These are phyloP conservation scores for Aspergillus neoniger DNA, from an alignment of 2,329 filamentous ascomycete species.

Conservation along the genomic window DNA sequence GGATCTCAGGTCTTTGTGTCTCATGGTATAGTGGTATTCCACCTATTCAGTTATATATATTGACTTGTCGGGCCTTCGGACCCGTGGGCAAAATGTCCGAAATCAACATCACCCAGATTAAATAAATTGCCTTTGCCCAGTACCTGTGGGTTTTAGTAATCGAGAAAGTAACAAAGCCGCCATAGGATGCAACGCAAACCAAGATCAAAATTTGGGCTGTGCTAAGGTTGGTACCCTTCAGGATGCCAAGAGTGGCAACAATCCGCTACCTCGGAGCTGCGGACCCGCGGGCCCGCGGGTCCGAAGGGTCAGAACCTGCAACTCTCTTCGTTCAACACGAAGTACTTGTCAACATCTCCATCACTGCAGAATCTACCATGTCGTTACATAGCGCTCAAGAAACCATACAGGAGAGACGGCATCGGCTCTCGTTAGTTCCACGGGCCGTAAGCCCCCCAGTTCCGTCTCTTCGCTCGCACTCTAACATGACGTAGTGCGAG, in stretches of 20 bases:
- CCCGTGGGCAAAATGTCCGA: too few species aligned
- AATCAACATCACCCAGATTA: too few species aligned
- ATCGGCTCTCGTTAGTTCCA: neutral
- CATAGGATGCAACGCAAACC: too few species aligned
- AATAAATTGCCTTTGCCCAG: too few species aligned
- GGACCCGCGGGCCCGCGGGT: neutral
- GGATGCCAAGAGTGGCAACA: neutral
- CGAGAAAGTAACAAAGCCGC: too few species aligned
- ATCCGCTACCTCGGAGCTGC: neutral
- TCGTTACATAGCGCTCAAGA: neutral
- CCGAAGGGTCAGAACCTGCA: neutral
- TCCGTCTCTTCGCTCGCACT: neutral
- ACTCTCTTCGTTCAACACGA: neutral
- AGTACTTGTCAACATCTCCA: neutral
- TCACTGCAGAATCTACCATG: neutral
- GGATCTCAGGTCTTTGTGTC: too few species aligned
- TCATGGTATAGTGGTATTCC: too few species aligned
- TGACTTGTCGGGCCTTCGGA: too few species aligned
- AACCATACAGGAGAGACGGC: slow-evolving; percentile 8
- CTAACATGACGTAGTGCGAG: neutral
- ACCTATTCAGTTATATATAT: too few species aligned
- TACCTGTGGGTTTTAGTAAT: too few species aligned
- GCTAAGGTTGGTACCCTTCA: too few species aligned
- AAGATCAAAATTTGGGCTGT: too few species aligned
- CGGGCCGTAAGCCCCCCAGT: neutral